Conservation (phyloP, 2,329 filamentous ascomycete species). For the Exophiala calicioides region DNA sequence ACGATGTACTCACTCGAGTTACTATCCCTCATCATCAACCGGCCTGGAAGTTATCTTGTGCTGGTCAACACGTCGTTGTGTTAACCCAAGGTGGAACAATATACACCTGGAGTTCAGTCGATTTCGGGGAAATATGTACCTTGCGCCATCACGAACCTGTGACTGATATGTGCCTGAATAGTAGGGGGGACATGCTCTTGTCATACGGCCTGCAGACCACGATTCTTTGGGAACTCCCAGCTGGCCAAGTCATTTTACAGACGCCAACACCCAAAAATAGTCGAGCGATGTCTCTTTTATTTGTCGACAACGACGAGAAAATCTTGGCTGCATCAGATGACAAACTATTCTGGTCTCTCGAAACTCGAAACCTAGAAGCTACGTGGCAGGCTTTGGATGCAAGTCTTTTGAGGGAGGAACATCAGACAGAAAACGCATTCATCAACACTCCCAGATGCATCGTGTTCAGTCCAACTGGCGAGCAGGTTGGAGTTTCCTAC, state of each 20-base stretch:
- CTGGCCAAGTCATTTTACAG: constrained; percentile 12
- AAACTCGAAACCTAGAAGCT: not conserved
- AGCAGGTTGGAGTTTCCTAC: constrained; percentile 27
- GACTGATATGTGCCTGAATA: constrained; percentile 21
- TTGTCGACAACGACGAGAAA: constrained; percentile 8
- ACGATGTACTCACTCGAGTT: constrained; percentile 9
- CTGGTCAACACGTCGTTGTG: constrained; percentile 30
- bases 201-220: constrained; percentile 26
- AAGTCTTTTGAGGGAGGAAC: constrained; percentile 8
- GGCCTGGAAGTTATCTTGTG: constrained; percentile 10
- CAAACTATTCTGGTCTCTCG: constrained; percentile 5
- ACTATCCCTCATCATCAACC: constrained; percentile 10
- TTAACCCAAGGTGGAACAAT: constrained; percentile 28
- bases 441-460: constrained; percentile 25
- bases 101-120: constrained; percentile 30
- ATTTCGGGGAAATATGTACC: constrained; percentile 28
- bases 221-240: constrained; percentile 28
- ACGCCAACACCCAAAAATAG: constrained; percentile 16
- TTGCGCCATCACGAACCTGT: constrained; percentile 29
- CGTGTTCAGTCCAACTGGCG: constrained; percentile 22
- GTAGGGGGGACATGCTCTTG: constrained; percentile 21
- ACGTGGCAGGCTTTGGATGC: constrained; percentile 3
- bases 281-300: constrained; percentile 18
- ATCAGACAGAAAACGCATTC: not conserved
- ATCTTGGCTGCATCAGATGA: constrained; percentile 12